Conservation (phyloP, 2,329 filamentous ascomycete genomes). For the Fusarium hainanense region DNA sequence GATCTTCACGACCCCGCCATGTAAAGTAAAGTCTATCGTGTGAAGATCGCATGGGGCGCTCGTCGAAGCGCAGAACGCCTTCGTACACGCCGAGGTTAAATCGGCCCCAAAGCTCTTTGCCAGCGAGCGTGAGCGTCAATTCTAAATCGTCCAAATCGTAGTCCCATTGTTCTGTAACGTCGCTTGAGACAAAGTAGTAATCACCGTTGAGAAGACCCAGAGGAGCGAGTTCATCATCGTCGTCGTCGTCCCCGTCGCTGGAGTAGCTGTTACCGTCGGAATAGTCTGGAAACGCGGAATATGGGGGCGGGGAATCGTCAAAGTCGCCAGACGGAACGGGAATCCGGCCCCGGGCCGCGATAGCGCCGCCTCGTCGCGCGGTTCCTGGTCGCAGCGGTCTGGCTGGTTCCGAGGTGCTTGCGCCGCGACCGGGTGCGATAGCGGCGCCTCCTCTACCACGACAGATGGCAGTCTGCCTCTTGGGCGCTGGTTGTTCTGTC, state of each 20-base stretch:
- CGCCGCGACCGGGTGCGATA: slow-evolving; percentile 11
- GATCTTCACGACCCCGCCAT: slow-evolving; percentile 53
- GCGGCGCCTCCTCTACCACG: slow-evolving; percentile 23
- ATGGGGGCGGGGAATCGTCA: slow-evolving; percentile 33
- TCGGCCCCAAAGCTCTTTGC: slow-evolving; percentile 56
- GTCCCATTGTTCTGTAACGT: slow-evolving; percentile 45
- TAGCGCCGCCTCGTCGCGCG: slow-evolving; percentile 46
- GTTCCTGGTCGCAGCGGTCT: slow-evolving; percentile 15
- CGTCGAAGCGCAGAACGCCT: slow-evolving; percentile 56
- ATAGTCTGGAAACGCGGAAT: slow-evolving; percentile 15
- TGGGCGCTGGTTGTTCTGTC: background rate
- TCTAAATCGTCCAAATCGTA: slow-evolving; percentile 43
- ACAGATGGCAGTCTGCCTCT: slow-evolving; percentile 25
- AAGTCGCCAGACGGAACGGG: slow-evolving; percentile 7
- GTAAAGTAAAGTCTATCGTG: slow-evolving; percentile 42
- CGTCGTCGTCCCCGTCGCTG: slow-evolving; percentile 16
- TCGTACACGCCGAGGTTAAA: slow-evolving; percentile 57
- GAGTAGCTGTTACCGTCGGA: slow-evolving; percentile 6
- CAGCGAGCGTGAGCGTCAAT: slow-evolving; percentile 54
- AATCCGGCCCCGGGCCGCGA: slow-evolving; percentile 40
- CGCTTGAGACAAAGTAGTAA: slow-evolving; percentile 53
- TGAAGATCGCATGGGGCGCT: slow-evolving; percentile 51
- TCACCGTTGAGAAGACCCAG: slow-evolving; percentile 58
- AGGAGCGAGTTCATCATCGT: slow-evolving; percentile 9
- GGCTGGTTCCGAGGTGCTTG: background rate